Conservation (phyloP, 176 grass and related monocot species). For the Avena insularis region DNA sequence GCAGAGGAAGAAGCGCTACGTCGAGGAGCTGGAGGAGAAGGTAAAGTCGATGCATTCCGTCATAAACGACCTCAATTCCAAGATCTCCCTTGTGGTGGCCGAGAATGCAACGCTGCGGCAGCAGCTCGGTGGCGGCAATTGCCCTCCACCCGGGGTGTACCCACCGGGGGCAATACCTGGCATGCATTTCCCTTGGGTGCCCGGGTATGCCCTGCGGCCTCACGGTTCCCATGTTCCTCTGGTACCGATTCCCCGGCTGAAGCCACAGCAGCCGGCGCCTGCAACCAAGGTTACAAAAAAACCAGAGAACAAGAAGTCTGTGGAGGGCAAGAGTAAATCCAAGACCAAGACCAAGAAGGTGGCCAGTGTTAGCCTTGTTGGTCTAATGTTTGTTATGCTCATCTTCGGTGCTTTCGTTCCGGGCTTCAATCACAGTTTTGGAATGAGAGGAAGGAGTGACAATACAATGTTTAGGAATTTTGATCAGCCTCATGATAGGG, state of each 20-base stretch:
- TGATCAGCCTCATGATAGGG: conserved; percentile 53
- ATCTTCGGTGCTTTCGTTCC: conserved; percentile 65
- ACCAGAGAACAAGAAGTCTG: conserved; percentile 59
- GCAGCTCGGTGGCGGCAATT: conserved; percentile 54
- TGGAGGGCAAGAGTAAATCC: conserved; percentile 50
- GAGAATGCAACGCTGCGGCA: conserved; percentile 82
- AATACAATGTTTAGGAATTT: conserved; percentile 50
- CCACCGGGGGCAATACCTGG: conserved; percentile 49
- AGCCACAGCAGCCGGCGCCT: conserved; percentile 58
- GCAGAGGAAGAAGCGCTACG: conserved; percentile 92
- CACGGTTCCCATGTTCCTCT: conserved; percentile 78
- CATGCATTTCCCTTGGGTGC: conserved; percentile 90
- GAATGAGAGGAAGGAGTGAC: conserved; percentile 38
- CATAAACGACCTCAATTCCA: conserved; percentile 86
- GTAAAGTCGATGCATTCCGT: conserved; percentile 86
- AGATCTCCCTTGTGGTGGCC: conserved; percentile 77
- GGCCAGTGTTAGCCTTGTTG: conserved; percentile 84
- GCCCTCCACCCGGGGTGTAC: conserved; percentile 56
- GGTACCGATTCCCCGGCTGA: conserved; percentile 88
- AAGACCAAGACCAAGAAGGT: conserved; percentile 91
- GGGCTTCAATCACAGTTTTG: conserved; percentile 59
- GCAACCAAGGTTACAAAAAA: conserved; percentile 67
- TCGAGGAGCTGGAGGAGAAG: conserved; percentile 94
- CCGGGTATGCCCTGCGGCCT: conserved; percentile 76
- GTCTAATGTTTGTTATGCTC: conserved; percentile 69